Percentiles rank a stretch among this genome's conserved stretches.
These are phyloP conservation scores for Neofusicoccum ribis DNA, from an alignment of 2,329 filamentous ascomycete species.

Conservation along the genomic window DNA sequence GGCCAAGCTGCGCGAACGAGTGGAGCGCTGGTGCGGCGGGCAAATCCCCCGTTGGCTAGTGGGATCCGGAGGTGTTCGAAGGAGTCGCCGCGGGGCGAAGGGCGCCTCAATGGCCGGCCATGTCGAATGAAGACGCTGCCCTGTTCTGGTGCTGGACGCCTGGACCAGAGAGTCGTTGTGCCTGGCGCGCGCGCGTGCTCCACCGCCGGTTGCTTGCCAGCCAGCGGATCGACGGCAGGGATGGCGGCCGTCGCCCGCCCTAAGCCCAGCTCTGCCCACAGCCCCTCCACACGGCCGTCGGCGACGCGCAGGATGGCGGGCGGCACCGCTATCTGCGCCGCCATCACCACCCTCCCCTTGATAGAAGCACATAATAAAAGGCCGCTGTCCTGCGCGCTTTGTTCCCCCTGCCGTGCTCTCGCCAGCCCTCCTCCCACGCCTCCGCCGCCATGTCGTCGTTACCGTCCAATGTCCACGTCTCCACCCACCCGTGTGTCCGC, in stretches of 20 bases:
- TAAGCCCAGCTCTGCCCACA: background rate
- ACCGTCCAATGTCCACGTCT: constrained; percentile 68
- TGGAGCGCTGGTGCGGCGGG: background rate
- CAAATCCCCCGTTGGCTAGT: background rate
- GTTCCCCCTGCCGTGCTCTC: background rate
- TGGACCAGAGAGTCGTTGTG: background rate
- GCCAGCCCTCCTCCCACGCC: background rate
- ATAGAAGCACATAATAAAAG: constrained; percentile 10
- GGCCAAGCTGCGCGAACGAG: constrained; percentile 2
- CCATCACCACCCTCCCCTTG: background rate
- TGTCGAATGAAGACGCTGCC: background rate
- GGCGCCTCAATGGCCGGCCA: background rate
- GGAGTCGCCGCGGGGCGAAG: background rate
- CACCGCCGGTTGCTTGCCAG: background rate
- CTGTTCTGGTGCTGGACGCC: background rate
- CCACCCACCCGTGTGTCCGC: constrained; percentile 78
- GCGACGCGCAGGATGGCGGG: background rate
- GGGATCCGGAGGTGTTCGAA: background rate
- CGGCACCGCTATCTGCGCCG: background rate
- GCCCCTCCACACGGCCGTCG: constrained; percentile 12
- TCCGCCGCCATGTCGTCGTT: constrained; percentile 36
- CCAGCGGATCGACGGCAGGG: constrained; percentile 6
- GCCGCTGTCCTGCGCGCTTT: background rate
- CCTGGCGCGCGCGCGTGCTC: background rate
- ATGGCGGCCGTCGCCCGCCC: constrained; percentile 1